phyloP scores from a whole-genome alignment of 2,329 filamentous ascomycete genomes.

The Hypoxylon sp. region DNA sequence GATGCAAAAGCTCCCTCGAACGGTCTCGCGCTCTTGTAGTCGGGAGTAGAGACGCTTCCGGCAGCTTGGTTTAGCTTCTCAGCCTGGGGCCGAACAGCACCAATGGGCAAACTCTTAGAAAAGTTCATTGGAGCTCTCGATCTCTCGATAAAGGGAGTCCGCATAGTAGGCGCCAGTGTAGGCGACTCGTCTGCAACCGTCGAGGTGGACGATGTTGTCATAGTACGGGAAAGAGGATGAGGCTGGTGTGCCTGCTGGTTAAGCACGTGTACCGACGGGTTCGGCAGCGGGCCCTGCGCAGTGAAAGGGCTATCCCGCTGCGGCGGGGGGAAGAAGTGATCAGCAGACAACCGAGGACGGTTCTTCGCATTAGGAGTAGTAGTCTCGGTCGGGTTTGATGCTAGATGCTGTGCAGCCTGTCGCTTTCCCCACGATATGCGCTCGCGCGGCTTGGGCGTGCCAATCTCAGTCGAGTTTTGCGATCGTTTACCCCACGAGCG shows the following conservation, averaged over 20 bases:
- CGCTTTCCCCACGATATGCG: constrained; percentile 69
- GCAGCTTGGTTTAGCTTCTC: constrained; percentile 28
- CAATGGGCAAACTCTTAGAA: constrained; percentile 74
- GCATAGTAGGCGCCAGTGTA: constrained; percentile 67
- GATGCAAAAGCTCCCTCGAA: constrained; percentile 89
- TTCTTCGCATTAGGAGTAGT: constrained; percentile 65
- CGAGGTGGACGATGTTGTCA: constrained; percentile 85
- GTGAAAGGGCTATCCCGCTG: constrained; percentile 71
- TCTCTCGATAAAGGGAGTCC: constrained; percentile 61
- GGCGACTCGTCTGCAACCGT: constrained; percentile 75
- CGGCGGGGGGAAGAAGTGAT: constrained; percentile 75
- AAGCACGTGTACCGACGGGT: constrained; percentile 60
- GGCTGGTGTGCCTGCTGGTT: constrained; percentile 62
- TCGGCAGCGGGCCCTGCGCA: constrained; percentile 58
- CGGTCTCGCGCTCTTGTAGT: constrained; percentile 79
- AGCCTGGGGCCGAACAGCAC: constrained; percentile 41
- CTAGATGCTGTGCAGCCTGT: constrained; percentile 63
- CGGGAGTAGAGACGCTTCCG: constrained; percentile 72
- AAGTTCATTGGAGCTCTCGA: constrained; percentile 64
- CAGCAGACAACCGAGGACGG: constrained; percentile 78
- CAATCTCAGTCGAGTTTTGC: constrained; percentile 59
- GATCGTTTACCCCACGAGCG: constrained; percentile 70
- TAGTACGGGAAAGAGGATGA: constrained; percentile 85
- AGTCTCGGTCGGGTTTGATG: constrained; percentile 60
- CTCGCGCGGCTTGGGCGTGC: constrained; percentile 67